phyloP scores from a whole-genome alignment of 2,329 filamentous ascomycete genomes.

The Myriosclerotinia duriaeana region DNA sequence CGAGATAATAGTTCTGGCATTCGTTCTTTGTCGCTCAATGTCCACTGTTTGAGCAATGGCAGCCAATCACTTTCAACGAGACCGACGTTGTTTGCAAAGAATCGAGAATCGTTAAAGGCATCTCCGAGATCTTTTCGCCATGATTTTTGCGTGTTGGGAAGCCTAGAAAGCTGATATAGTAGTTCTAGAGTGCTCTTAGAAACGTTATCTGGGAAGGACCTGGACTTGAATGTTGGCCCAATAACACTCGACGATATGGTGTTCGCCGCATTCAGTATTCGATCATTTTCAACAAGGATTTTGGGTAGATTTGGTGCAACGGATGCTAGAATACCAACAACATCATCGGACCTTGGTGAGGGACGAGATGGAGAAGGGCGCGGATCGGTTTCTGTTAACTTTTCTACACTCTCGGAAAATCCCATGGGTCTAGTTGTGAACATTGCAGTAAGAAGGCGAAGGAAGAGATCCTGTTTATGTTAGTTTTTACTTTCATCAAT shows the following conservation, averaged over 20 bases:
- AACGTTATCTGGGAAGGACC: slow-evolving; percentile 82
- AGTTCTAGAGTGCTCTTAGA: slow-evolving; percentile 69
- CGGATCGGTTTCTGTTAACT: slow-evolving; percentile 43
- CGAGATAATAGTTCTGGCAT: slow-evolving; percentile 77
- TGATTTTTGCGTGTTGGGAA: slow-evolving; percentile 77
- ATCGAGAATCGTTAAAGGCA: slow-evolving; percentile 84
- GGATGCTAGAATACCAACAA: slow-evolving; percentile 74
- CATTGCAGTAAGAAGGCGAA: slow-evolving; percentile 84
- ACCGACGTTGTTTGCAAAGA: slow-evolving; percentile 70
- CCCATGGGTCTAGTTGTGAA: slow-evolving; percentile 85
- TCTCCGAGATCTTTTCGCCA: slow-evolving; percentile 94
- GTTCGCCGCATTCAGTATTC: slow-evolving; percentile 72
- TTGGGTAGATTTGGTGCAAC: slow-evolving; percentile 79
- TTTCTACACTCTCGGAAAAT: slow-evolving; percentile 57
- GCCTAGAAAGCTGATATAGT: slow-evolving; percentile 71
- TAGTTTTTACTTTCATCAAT: slow-evolving; percentile 1
- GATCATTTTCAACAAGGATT: slow-evolving; percentile 82
- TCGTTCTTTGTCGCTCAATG: slow-evolving; percentile 81
- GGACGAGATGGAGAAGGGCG: slow-evolving; percentile 31
- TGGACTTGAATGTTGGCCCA: slow-evolving; percentile 77
- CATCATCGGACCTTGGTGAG: slow-evolving; percentile 61
- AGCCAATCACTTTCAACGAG: slow-evolving; percentile 77
- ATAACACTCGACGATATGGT: slow-evolving; percentile 83
- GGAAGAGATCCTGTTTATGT: slow-evolving; percentile 71
- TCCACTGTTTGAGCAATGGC: slow-evolving; percentile 79